phyloP scores from a whole-genome alignment of 305 asterid species.

The Coffea humblotiana region DNA sequence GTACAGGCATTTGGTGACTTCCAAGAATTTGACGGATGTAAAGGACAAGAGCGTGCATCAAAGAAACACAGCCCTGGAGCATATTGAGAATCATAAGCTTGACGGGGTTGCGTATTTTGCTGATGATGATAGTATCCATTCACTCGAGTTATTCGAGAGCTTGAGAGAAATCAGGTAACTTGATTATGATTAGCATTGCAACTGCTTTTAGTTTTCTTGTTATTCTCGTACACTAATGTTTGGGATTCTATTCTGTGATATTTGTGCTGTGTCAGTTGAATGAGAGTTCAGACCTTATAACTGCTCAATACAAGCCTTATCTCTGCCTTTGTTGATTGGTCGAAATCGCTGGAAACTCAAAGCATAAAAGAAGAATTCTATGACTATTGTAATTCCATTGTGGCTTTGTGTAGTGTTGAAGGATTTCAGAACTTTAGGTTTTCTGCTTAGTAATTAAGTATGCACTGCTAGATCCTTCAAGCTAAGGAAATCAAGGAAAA shows the following conservation, averaged over 20 bases:
- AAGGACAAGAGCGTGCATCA: slow-evolving; percentile 86
- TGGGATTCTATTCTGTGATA: neutral
- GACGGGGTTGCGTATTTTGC: slow-evolving; percentile 95
- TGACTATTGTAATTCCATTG: neutral
- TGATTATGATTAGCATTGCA: neutral
- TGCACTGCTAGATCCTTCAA: neutral
- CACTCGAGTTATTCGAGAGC: slow-evolving; percentile 79
- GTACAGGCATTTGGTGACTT: slow-evolving; percentile 83
- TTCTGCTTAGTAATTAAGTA: neutral
- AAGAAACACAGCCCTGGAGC: slow-evolving; percentile 85
- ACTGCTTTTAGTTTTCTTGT: neutral
- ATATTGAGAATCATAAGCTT: slow-evolving; percentile 82
- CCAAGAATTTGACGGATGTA: slow-evolving; percentile 58
- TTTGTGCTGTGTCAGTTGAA: too few species aligned
- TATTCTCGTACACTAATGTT: neutral
- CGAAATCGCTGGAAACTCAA: neutral
- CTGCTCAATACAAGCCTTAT: neutral
- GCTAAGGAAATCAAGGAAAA: neutral
- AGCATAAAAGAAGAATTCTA: neutral
- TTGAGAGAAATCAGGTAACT: slow-evolving; percentile 72
- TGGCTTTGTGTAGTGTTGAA: neutral
- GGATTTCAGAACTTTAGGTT: neutral
- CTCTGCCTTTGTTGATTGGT: neutral
- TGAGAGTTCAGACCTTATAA: neutral
- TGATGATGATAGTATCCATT: slow-evolving; percentile 77